Evolutionary conservation across 352 stramenopile species (phyloP).

Genomic region (Peronospora belbahrii): DNA sequence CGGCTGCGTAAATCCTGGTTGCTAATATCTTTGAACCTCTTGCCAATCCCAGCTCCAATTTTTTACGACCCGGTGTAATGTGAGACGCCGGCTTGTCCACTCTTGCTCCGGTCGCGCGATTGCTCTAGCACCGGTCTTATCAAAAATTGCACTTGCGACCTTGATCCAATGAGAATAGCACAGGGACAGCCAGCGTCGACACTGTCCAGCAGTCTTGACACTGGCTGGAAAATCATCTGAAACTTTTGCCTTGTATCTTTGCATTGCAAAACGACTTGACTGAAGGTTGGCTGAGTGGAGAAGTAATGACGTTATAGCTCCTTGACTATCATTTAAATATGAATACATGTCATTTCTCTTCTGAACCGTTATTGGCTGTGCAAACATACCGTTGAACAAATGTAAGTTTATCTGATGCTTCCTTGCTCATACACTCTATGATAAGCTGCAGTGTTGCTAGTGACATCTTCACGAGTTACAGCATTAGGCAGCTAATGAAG

Average conservation of each 20-base stretch:
- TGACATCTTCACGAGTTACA: background rate
- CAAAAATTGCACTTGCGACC: constrained; percentile 25
- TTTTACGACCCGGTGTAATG: constrained; percentile 11
- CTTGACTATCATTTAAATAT: too few relatives aligned
- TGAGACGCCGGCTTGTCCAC: constrained; percentile 5
- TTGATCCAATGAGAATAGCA: constrained; percentile 7
- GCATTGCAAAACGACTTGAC: background rate
- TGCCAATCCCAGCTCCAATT: constrained; percentile 1
- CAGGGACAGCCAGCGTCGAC: background rate
- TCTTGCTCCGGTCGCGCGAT: constrained; percentile 10
- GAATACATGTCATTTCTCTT: background rate
- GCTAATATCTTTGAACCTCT: background rate
- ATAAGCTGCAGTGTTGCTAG: background rate
- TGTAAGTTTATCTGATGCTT: background rate
- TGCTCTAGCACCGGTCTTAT: constrained; percentile 14
- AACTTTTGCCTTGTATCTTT: background rate
- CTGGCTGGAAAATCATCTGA: background rate
- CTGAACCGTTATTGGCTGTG: too few relatives aligned
- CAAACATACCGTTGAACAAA: too few relatives aligned
- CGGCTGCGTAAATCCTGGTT: constrained; percentile 8
- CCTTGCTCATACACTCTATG: background rate
- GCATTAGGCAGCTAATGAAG: background rate
- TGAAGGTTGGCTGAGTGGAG: background rate
- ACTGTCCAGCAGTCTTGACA: background rate
- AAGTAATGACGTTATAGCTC: background rate